Percentiles rank a stretch among this genome's conserved stretches.
These are phyloP conservation scores for Brettanomyces anomalus DNA, from an alignment of 805 yeast species.

Conservation along the genomic window DNA sequence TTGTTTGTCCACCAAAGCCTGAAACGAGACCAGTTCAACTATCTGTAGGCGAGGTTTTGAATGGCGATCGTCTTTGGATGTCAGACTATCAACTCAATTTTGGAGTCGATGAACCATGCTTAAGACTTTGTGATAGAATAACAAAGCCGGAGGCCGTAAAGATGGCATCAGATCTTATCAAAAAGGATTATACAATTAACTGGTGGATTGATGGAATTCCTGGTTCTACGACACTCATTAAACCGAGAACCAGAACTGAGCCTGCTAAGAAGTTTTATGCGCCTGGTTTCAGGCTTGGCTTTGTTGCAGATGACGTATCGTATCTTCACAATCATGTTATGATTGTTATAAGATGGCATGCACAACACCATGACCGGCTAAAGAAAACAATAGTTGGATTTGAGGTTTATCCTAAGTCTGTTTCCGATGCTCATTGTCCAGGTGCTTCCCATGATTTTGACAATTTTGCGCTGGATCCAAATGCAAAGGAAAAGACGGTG, in stretches of 20 bases:
- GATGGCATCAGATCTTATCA: constrained; percentile 52
- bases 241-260: constrained; percentile 43
- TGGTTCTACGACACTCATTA: constrained; percentile 76
- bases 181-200: constrained; percentile 66
- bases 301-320: constrained; percentile 46
- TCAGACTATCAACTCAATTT: constrained; percentile 61
- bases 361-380: constrained; percentile 28
- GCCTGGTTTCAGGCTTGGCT: constrained; percentile 82
- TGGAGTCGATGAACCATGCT: constrained; percentile 59
- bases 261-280: constrained; percentile 53
- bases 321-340: constrained; percentile 74
- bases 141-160: constrained; percentile 41
- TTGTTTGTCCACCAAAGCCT: constrained; percentile 62
- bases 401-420: constrained; percentile 83
- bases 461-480: constrained; percentile 43
- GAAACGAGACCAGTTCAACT: constrained; percentile 52
- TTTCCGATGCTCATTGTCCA: constrained; percentile 59
- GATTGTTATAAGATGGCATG: constrained; percentile 69
- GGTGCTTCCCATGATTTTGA: constrained; percentile 56
- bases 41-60: constrained; percentile 66
- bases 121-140: constrained; percentile 57
- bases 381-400: constrained; percentile 70
- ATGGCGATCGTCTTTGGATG: constrained; percentile 75
- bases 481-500: constrained; percentile 28
- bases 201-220: constrained; percentile 83